Conservation (phyloP, 129 eudicot genomes). For the Lactuca sativa region DNA sequence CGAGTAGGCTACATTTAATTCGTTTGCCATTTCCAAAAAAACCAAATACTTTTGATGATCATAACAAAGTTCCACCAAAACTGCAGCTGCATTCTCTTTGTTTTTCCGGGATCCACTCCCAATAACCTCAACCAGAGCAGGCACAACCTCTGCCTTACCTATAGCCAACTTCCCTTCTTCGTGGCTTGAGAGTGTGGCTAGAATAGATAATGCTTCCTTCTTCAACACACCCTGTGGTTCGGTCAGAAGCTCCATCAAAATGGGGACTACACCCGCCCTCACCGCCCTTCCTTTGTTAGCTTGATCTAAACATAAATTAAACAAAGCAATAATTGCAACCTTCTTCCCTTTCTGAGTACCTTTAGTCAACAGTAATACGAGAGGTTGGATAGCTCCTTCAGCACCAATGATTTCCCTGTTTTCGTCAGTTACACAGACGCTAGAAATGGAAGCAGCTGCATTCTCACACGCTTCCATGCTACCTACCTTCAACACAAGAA, state of each 20-base stretch:
- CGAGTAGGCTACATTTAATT: no score
- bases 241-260: constrained; percentile 65
- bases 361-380: constrained; percentile 66
- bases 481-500: constrained; percentile 71
- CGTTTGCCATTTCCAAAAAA: no score
- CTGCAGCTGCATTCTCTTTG: constrained; percentile 94
- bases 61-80: constrained; percentile 74
- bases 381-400: constrained; percentile 82
- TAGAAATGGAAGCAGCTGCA: constrained; percentile 92
- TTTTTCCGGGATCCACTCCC: constrained; percentile 84
- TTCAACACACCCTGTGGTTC: constrained; percentile 82
- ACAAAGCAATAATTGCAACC: constrained; percentile 88
- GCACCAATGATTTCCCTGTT: constrained; percentile 73
- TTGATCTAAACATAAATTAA: constrained; percentile 85
- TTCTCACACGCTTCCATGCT: constrained; percentile 97
- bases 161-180: constrained; percentile 82
- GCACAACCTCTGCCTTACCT: constrained; percentile 74
- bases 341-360: constrained; percentile 93
- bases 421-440: constrained; percentile 86
- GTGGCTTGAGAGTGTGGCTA: constrained; percentile 87
- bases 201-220: constrained; percentile 82
- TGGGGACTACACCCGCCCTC: constrained; percentile 78
- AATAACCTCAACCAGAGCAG: constrained; percentile 70
- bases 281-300: constrained; percentile 89
- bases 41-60: constrained; percentile 65